Conservation (phyloP, 805 yeast genomes). For the Wickerhamomyces hampshirensis region DNA sequence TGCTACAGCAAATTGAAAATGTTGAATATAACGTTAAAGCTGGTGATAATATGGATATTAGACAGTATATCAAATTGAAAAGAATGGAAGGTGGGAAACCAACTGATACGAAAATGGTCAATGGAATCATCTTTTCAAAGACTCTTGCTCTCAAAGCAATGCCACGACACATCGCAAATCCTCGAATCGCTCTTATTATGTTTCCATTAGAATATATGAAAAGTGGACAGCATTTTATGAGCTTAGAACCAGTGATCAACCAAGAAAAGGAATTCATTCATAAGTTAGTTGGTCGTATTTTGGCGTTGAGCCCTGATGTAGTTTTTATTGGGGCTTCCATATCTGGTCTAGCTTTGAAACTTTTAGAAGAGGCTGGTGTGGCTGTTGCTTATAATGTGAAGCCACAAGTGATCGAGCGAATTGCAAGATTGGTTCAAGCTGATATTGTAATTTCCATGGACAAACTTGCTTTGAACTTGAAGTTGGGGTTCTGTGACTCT, state of each 20-base stretch:
- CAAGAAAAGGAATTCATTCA: slow-evolving; percentile 84
- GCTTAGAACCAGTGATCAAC: slow-evolving; percentile 76
- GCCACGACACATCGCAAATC: slow-evolving; percentile 59
- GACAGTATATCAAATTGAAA: slow-evolving; percentile 86
- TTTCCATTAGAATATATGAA: slow-evolving; percentile 86
- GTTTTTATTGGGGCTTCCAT: slow-evolving; percentile 75
- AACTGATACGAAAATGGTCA: slow-evolving; percentile 53
- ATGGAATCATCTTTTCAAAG: slow-evolving; percentile 84
- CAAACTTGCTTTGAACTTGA: slow-evolving; percentile 65
- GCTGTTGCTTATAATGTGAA: slow-evolving; percentile 80
- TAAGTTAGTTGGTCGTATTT: slow-evolving; percentile 73
- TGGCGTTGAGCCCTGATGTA: slow-evolving; percentile 72
- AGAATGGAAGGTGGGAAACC: slow-evolving; percentile 73
- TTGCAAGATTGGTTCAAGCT: slow-evolving; percentile 74
- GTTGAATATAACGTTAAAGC: slow-evolving; percentile 55
- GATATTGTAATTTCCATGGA: slow-evolving; percentile 86
- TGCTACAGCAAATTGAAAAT: slow-evolving; percentile 50
- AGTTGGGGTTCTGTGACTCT: slow-evolving; percentile 67
- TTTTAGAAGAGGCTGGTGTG: slow-evolving; percentile 69
- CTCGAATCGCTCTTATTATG: slow-evolving; percentile 76
- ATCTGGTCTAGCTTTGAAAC: slow-evolving; percentile 73
- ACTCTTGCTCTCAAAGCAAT: slow-evolving; percentile 74
- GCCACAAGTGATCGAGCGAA: slow-evolving; percentile 72
- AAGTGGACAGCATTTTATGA: slow-evolving; percentile 72
- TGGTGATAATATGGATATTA: slow-evolving; percentile 75